Conservation (phyloP, 179 eudicot genomes). For the Silene vulgaris region DNA sequence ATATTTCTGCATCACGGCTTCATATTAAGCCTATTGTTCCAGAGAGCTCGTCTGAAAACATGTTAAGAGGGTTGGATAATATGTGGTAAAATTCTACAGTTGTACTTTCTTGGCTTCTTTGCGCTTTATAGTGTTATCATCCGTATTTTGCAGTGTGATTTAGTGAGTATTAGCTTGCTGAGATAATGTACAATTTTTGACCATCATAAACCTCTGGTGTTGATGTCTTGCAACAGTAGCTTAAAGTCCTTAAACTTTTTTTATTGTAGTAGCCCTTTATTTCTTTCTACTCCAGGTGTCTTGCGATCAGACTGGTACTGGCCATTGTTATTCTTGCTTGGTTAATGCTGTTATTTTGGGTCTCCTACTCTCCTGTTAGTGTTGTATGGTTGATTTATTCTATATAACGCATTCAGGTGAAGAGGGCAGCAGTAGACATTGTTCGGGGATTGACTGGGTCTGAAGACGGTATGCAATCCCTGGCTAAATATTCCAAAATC, state of each 20-base stretch:
- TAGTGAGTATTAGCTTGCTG: neutral
- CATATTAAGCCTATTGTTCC: neutral
- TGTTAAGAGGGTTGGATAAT: neutral
- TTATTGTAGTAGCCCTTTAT: neutral
- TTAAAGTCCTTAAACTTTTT: neutral
- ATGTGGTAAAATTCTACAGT: neutral
- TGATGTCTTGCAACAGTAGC: neutral
- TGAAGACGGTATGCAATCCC: conserved; percentile 70
- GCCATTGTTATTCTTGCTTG: too few relatives aligned
- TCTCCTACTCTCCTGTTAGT: neutral
- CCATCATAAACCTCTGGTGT: neutral
- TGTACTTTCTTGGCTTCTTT: neutral
- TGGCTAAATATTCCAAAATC: conserved; percentile 48
- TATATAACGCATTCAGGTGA: conserved; percentile 42
- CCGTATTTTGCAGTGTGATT: neutral
- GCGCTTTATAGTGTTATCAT: neutral
- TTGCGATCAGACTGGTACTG: too few relatives aligned
- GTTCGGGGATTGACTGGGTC: conserved; percentile 90
- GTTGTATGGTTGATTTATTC: neutral
- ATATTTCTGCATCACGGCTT: neutral
- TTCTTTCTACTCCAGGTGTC: too few relatives aligned
- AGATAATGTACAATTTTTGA: conserved; percentile 3
- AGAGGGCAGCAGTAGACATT: conserved; percentile 81
- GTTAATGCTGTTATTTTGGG: neutral
- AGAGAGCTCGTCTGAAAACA: neutral